phyloP scores from a whole-genome alignment of 108 stramenopile species.

The Cyclotella choctawhatcheeana region DNA sequence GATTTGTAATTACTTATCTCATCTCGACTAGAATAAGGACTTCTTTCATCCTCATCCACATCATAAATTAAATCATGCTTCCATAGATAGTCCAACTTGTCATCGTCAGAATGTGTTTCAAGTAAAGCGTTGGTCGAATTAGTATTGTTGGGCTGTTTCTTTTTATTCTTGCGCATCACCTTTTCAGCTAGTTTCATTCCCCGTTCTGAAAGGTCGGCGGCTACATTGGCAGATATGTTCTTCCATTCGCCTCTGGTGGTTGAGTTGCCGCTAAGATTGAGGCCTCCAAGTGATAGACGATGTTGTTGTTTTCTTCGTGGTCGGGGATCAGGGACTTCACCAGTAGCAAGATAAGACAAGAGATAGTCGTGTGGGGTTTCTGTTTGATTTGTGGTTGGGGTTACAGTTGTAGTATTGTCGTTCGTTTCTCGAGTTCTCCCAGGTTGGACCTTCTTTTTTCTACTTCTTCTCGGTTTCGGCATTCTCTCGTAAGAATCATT shows the following conservation, averaged over 20 bases:
- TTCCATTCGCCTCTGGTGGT: background rate
- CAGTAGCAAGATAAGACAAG: slow-evolving; percentile 2
- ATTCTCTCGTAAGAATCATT: too few relatives aligned
- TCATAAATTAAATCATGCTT: background rate
- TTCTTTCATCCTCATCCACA: slow-evolving; percentile 1
- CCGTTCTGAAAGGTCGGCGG: background rate
- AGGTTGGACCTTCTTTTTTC: background rate
- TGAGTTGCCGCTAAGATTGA: background rate
- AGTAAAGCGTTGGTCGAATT: too few relatives aligned
- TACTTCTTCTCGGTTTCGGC: too few relatives aligned
- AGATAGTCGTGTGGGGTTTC: slow-evolving; percentile 9
- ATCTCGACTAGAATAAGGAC: background rate
- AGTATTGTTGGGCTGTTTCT: background rate
- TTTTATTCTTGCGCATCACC: slow-evolving; percentile 2
- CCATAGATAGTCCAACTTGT: background rate
- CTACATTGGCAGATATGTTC: background rate
- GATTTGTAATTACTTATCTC: background rate
- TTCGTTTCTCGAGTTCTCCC: background rate
- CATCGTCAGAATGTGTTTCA: background rate
- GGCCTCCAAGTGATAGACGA: background rate
- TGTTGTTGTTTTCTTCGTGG: background rate
- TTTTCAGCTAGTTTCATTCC: slow-evolving; percentile 5
- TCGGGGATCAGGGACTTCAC: background rate
- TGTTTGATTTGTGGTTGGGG: background rate
- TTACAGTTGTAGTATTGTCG: background rate